phyloP scores from a whole-genome alignment of 139 green algal species.

The Picochlorum sp. region DNA sequence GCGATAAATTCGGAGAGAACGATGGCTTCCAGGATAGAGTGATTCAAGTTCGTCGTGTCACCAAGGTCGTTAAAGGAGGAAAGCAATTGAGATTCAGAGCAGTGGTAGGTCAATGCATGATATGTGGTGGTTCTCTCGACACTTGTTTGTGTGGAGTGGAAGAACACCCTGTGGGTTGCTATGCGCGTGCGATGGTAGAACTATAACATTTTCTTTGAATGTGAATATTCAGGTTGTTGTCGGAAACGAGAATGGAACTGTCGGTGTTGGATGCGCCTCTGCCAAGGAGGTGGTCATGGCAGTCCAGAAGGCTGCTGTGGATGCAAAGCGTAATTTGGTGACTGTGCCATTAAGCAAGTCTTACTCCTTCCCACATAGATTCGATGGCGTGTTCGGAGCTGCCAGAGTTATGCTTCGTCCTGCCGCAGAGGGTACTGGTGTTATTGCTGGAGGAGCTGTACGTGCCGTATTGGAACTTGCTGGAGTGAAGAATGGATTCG shows the following conservation, averaged over 20 bases:
- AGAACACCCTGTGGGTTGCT: neutral
- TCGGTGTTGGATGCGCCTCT: constrained; percentile 78
- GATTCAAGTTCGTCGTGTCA: constrained; percentile 75
- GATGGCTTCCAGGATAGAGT: constrained; percentile 43
- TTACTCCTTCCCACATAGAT: constrained; percentile 71
- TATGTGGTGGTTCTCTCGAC: neutral
- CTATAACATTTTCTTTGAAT: no score
- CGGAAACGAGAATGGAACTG: constrained; percentile 57
- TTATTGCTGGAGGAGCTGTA: constrained; percentile 70
- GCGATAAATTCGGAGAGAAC: constrained; percentile 4
- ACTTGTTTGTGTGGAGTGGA: neutral
- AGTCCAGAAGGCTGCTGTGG: constrained; percentile 68
- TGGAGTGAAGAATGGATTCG: constrained; percentile 85
- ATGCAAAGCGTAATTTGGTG: constrained; percentile 64
- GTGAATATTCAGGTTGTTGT: constrained; percentile 45
- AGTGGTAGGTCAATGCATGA: constrained; percentile 22
- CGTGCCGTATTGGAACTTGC: constrained; percentile 85
- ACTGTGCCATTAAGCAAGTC: constrained; percentile 49
- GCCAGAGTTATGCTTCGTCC: constrained; percentile 75
- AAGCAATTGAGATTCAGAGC: constrained; percentile 85
- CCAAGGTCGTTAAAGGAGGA: constrained; percentile 90
- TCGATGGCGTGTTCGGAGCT: constrained; percentile 71
- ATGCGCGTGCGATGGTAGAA: no score
- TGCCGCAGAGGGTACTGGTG: constrained; percentile 81
- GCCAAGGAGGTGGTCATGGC: constrained; percentile 79